Evolutionary conservation across 1,139 yeast species (phyloP), one percentile per base, ranked within the genome.

Genomic region (Candida sanyaensis): DNA sequence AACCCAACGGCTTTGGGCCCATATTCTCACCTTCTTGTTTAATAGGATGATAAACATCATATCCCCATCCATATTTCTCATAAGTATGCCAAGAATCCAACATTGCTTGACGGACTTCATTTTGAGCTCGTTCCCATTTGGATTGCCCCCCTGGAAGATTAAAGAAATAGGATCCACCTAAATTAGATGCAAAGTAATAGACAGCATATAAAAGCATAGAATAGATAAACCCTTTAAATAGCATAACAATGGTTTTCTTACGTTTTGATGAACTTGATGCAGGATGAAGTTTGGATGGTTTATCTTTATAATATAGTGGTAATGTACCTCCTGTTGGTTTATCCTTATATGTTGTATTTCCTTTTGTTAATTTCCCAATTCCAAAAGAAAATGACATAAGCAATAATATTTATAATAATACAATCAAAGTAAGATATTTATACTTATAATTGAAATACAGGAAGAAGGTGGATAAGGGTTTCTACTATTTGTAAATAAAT

Each of bases 1-100:
- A 92, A 2, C 99, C 99, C 56, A 92, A 68, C 1, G 98, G 97
- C 49, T 77, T 66, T 6, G 84, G 84, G 1, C 90, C 92, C 91
- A 90, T 87, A 60, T 90, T 88, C 50, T 78, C 73, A n/a, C 90
- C 91, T 1, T 59, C 64, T 47, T 83, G 79, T 11, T 77, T 64
- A 17, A 87, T 62, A 0, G 97, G 80, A 52, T 66, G 69, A 46
- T 59, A 68, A 1, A 59, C 66, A 53, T 68, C 73, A 45, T 57
- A 60, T 2, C 97, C 97, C 95, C 96, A 91, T 0, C 89, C 98
- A 58, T 87, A 76, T 44, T 75, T 69, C 45, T 81, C 83, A 60
- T 92, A 92, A 44, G 88, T 88, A 34, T 73, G 73, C 97, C 97
- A 92, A 10, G 95, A 81, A 42, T 83, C 85, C 52, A 83, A 70